Percentiles rank a stretch among this genome's conserved stretches.
Evolutionary conservation across 75 land plant species (phyloP).

Genomic region (Pseudotsuga menziesii): DNA sequence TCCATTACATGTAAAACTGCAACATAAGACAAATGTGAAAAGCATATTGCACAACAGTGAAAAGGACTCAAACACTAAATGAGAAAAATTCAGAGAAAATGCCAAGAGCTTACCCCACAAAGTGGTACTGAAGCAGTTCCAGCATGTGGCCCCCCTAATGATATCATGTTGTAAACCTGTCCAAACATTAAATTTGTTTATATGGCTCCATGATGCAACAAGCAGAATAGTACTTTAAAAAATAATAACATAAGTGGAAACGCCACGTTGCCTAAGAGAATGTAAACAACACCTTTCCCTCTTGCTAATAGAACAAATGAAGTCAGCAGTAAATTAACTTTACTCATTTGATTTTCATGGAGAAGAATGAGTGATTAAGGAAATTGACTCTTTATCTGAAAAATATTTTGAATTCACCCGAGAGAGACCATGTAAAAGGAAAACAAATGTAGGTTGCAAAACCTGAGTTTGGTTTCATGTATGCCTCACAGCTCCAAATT

Average conservation of each 20-base stretch:
- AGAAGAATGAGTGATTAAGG: not conserved
- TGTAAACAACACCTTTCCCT: not conserved
- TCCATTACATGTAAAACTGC: no score
- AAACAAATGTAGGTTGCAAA: not conserved
- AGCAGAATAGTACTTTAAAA: not conserved
- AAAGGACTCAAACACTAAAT: not conserved
- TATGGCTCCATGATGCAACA: conserved; percentile 2
- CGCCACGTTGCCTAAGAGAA: not conserved
- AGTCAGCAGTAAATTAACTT: not conserved
- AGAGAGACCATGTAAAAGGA: not conserved
- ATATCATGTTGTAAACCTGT: conserved; percentile 87
- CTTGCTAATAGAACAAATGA: not conserved
- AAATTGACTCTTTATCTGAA: not conserved
- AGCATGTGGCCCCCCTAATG: conserved; percentile 97
- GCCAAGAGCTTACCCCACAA: conserved; percentile 63
- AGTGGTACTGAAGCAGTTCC: conserved; percentile 94
- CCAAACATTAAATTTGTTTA: conserved; percentile 13
- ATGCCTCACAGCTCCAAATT: no score
- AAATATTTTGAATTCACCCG: not conserved
- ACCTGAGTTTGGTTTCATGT: no score
- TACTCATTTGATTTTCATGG: not conserved
- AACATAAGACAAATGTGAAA: no score
- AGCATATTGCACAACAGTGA: not conserved
- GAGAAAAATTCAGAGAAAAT: not conserved
- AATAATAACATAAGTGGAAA: not conserved